Base-by-base conservation (phyloP, 2,329 filamentous ascomycete genomes). In the Claviceps citrina region DNA sequence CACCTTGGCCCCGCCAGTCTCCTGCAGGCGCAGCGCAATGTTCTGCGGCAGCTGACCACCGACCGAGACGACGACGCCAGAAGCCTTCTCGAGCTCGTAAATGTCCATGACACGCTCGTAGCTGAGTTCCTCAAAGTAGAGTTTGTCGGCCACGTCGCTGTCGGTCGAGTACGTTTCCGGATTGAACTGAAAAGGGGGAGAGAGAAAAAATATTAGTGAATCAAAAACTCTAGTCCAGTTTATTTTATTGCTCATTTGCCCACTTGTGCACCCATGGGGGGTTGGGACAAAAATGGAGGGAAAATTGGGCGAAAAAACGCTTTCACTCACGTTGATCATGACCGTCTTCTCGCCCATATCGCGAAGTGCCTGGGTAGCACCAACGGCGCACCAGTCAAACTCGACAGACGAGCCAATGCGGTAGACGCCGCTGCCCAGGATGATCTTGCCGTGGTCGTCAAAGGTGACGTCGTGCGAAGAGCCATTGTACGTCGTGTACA, bases 31-130 rank as follows among this genome's bases (percentile, higher is more conserved):
- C 36, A 96, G 78, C 4, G 91, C 91, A 55, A 96, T 95, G 67
- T 96, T 96, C 65, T 98, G 91, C 3, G 91, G 87, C 44, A 96
- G 74, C 64, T 98, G 91, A 32, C 91, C 91, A 55, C 91, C 91
- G 9, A 96, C 86, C 43, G 86, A 95, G 7, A 96, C 89, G 4
- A 96, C 87, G 20, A 96, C 85, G 51, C 87, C 89, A 40, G 70
- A 76, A 6, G 87, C 79, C 43, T 68, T 68, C 63, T 96, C 91
- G 13, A 96, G 73, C 61, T 96, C 91, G 59, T 95, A 95, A 49
- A 96, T 96, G 60, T 98, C 91, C 85, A 96, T 93, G 8, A 96
- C 89, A 56, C 89, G 81, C 66, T 96, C 91, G 58, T 95, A 96
- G 61, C 81, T 91, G 40, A 96, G 65, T 63, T 98, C 91, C 52